Percentiles rank a stretch among this genome's conserved stretches.
These are phyloP conservation scores for Alnus rubra DNA, from an alignment of 306 rosid genomes.

Conservation along the genomic window DNA sequence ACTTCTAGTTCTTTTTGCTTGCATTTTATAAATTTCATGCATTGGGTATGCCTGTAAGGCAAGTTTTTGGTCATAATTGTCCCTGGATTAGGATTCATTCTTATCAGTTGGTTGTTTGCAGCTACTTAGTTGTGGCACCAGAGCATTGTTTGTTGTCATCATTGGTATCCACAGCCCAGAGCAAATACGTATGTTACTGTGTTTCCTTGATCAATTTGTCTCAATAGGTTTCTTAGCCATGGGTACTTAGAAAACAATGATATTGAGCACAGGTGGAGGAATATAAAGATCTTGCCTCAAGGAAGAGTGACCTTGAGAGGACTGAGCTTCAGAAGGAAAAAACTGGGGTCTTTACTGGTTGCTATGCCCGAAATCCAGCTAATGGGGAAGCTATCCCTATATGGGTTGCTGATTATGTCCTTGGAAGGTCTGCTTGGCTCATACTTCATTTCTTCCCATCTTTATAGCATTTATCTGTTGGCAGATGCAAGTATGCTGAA, in stretches of 20 bases:
- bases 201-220: slow-evolving; percentile 33
- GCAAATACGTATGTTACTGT: slow-evolving; percentile 55
- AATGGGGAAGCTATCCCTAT: slow-evolving; percentile 80
- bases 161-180: slow-evolving; percentile 54
- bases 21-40: slow-evolving; percentile 23
- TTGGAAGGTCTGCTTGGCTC: slow-evolving; percentile 74
- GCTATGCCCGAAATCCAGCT: slow-evolving; percentile 90
- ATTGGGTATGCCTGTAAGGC: neutral
- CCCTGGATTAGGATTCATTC: neutral
- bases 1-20: slow-evolving; percentile 32
- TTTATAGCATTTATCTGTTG: slow-evolving; percentile 11
- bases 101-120: slow-evolving; percentile 43
- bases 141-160: slow-evolving; percentile 76
- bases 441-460: neutral
- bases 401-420: slow-evolving; percentile 98
- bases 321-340: slow-evolving; percentile 98
- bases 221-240: slow-evolving; percentile 31
- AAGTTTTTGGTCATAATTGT: neutral
- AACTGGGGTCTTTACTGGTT: slow-evolving; percentile 88
- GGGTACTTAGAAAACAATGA: slow-evolving; percentile 38
- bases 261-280: slow-evolving; percentile 76
- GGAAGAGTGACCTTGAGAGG: slow-evolving; percentile 97
- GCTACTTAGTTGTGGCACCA: slow-evolving; percentile 92
- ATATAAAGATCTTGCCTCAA: slow-evolving; percentile 70
- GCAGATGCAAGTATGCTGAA: slow-evolving; percentile 11